Conservation (phyloP, 148 eudicot genomes). For the Bassia scoparia region DNA sequence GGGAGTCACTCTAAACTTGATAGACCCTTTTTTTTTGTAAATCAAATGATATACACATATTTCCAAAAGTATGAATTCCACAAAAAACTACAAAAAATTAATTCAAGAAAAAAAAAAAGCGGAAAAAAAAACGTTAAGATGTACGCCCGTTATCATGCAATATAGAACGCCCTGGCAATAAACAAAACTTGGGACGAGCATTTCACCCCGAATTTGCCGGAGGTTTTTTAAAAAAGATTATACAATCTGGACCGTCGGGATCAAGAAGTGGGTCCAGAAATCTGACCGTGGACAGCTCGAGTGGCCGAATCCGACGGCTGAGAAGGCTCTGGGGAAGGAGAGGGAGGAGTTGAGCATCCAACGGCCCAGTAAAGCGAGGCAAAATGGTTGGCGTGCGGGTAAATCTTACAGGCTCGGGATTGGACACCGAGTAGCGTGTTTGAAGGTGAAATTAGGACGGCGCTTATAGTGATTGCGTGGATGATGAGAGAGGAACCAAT, state of each 20-base stretch:
- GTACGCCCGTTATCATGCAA: slow-evolving; percentile 29
- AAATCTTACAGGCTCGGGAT: slow-evolving; percentile 44
- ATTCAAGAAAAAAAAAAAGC: not conserved
- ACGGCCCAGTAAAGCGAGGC: slow-evolving; percentile 27
- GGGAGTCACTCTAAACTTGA: slow-evolving; percentile 14
- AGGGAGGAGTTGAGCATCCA: slow-evolving; percentile 29
- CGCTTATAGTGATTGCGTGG: slow-evolving; percentile 20
- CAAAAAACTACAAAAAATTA: not conserved
- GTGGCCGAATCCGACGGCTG: slow-evolving; percentile 39
- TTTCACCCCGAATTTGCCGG: slow-evolving; percentile 8
- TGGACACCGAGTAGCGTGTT: slow-evolving; percentile 27
- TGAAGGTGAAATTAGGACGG: slow-evolving; percentile 3
- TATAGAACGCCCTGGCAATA: slow-evolving; percentile 24
- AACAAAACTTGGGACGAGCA: slow-evolving; percentile 5
- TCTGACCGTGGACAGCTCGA: slow-evolving; percentile 33
- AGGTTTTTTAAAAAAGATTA: not conserved
- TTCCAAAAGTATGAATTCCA: not conserved
- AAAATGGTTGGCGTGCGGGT: slow-evolving; percentile 23
- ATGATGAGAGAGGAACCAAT: slow-evolving; percentile 13
- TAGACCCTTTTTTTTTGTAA: slow-evolving; percentile 15
- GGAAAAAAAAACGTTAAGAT: slow-evolving; percentile 28
- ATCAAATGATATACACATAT: slow-evolving; percentile 17
- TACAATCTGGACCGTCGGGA: slow-evolving; percentile 3
- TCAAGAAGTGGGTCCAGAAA: not conserved
- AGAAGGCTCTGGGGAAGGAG: slow-evolving; percentile 27